phyloP scores from a whole-genome alignment of 768 basidiomycete species.

The Auriscalpium microsporum region DNA sequence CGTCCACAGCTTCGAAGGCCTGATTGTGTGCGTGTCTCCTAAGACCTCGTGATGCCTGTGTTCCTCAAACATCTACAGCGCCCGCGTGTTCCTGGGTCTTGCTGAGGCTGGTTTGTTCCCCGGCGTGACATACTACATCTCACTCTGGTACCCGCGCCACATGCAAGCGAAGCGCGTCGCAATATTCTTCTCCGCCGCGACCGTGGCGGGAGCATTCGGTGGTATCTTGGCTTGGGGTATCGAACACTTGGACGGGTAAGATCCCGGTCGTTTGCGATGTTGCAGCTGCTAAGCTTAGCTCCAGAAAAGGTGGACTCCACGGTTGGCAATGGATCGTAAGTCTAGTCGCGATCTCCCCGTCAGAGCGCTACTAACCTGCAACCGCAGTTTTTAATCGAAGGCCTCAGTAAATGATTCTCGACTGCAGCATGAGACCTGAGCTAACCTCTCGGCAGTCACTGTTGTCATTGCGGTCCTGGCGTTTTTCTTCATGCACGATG shows the following conservation, averaged over 20 bases:
- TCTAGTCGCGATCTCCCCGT: background rate
- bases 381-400: constrained; percentile 38
- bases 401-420: constrained; percentile 21
- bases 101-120: constrained; percentile 37
- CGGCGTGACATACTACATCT: constrained; percentile 37
- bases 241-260: constrained; percentile 37
- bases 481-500: constrained; percentile 34
- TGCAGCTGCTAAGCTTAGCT: constrained; percentile 1
- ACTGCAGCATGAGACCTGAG: background rate
- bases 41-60: background rate
- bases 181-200: constrained; percentile 57
- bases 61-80: constrained; percentile 16
- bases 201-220: constrained; percentile 41
- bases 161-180: constrained; percentile 54
- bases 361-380: background rate
- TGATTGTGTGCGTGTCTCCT: constrained; percentile 23
- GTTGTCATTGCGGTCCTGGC: constrained; percentile 33
- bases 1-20: constrained; percentile 25
- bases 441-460: constrained; percentile 1
- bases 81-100: constrained; percentile 37
- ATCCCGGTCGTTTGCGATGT: background rate
- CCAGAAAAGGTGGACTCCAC: constrained; percentile 20
- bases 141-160: constrained; percentile 50
- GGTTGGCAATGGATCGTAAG: constrained; percentile 45
- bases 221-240: constrained; percentile 42